These are phyloP conservation scores for Cladosporium sp. DNA, from an alignment of 2,329 filamentous ascomycete species.

Conservation along the genomic window DNA sequence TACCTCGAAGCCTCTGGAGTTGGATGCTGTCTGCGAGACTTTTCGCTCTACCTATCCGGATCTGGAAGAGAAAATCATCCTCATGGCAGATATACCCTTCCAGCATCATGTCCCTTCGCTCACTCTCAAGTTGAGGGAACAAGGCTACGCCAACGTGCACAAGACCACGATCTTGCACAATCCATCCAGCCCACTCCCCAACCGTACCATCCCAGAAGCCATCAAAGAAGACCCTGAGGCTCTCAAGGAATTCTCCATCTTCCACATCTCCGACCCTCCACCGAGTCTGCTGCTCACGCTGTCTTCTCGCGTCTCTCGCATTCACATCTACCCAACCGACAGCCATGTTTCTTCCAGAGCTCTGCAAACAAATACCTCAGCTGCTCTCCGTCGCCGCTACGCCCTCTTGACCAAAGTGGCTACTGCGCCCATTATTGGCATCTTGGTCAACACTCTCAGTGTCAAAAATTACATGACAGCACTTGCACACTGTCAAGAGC, in stretches of 20 bases:
- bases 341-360: slow-evolving; percentile 23
- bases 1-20: slow-evolving; percentile 65
- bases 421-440: slow-evolving; percentile 80
- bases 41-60: slow-evolving; percentile 68
- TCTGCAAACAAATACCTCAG: slow-evolving; percentile 49
- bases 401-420: slow-evolving; percentile 76
- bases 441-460: slow-evolving; percentile 90
- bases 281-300: slow-evolving; percentile 81
- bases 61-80: slow-evolving; percentile 58
- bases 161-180: slow-evolving; percentile 70
- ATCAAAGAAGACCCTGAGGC: slow-evolving; percentile 41
- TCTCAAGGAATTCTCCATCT: slow-evolving; percentile 66
- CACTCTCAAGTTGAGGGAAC: slow-evolving; percentile 47
- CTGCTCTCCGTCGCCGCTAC: slow-evolving; percentile 75
- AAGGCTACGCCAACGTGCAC: slow-evolving; percentile 67
- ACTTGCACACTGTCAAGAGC: slow-evolving; percentile 64
- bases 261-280: slow-evolving; percentile 79
- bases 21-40: slow-evolving; percentile 52
- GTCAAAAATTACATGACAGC: slow-evolving; percentile 85
- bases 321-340: slow-evolving; percentile 69
- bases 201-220: slow-evolving; percentile 62
- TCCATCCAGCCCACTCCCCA: slow-evolving; percentile 76
- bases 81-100: slow-evolving; percentile 90
- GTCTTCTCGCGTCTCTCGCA: slow-evolving; percentile 70
- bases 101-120: slow-evolving; percentile 65